Evolutionary conservation across 1,139 yeast species (phyloP), one percentile per base, ranked within the genome.

Genomic region (Candida sanyaensis): DNA sequence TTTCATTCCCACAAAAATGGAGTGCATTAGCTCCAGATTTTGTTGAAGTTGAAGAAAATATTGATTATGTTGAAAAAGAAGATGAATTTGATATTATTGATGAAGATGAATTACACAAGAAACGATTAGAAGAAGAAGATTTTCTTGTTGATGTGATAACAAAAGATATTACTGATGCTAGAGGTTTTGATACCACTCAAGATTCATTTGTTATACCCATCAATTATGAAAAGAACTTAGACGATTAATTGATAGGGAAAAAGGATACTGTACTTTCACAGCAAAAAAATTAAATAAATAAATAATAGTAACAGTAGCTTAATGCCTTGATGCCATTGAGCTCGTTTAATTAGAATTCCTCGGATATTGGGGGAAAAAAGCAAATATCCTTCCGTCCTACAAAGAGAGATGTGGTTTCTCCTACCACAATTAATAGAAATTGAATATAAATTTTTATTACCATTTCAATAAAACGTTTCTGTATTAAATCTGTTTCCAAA

Each of bases 1-100:
- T 89, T 13, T 81, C 81, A 41, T 82, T 88, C 36, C 96, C 96
- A 0, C 97, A 91, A 59, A 88, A 89, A 66, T 92, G 99, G 99
- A 87, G 96, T 65, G 96, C 97, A 0, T 73, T 92, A 56, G 98
- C 98, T 0, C 98, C 98, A 0, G 99, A 93, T 65, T 92, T 93
- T 63, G 96, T 88, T 46, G 98, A 92, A 63, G 84, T 92, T 38
- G 97, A 92, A 62, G 97, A 92, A 60, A 92, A 91, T 60, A 86
- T 90, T 11, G 91, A 88, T 51, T 92, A 92, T 64, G 82, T 83
- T 53, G 99, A 92, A 60, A 79, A 80, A 50, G 99, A 92, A 63
- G 96, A 91, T 63, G 99, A 92, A 65, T 92, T 92, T 65, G 99
- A 92, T 64, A 79, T 88, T 32, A 78, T 83, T 5, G 92, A 84